These are phyloP conservation scores for Saccharomyces eubayanus DNA, from an alignment of 805 yeast genomes.

Conservation along the genomic window DNA sequence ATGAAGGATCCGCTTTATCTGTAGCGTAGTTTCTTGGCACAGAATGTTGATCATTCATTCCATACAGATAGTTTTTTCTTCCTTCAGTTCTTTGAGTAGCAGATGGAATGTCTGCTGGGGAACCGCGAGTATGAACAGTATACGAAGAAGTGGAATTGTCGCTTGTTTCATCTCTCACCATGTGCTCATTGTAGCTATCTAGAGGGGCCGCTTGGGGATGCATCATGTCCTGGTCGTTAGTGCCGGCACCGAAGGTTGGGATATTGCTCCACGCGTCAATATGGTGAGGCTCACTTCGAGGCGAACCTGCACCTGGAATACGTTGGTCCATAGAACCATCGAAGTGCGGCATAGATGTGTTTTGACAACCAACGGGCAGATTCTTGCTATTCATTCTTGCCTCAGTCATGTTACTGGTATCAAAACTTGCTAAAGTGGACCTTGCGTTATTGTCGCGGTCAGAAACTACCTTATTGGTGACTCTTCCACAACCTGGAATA, in stretches of 20 bases:
- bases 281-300: conserved; percentile 3
- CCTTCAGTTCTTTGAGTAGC: background rate
- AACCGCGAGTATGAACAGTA: background rate
- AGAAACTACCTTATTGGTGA: background rate
- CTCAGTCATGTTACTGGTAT: conserved; percentile 6
- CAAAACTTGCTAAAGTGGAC: background rate
- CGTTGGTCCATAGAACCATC: conserved; percentile 4
- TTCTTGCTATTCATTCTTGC: conserved; percentile 10
- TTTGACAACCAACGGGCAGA: conserved; percentile 4
- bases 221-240: background rate
- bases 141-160: background rate
- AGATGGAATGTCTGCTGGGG: background rate
- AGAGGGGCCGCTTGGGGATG: background rate
- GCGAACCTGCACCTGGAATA: conserved; percentile 12
- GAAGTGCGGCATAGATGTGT: conserved; percentile 8
- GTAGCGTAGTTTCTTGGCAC: background rate
- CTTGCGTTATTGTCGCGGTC: background rate
- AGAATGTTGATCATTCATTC: background rate
- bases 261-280: conserved; percentile 1
- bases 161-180: background rate
- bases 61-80: background rate
- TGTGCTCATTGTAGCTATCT: background rate
- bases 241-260: background rate
- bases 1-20: background rate
- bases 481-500: conserved; percentile 13